phyloP scores from a whole-genome alignment of 2,329 filamentous ascomycete species.

The Aureobasidium sp. region DNA sequence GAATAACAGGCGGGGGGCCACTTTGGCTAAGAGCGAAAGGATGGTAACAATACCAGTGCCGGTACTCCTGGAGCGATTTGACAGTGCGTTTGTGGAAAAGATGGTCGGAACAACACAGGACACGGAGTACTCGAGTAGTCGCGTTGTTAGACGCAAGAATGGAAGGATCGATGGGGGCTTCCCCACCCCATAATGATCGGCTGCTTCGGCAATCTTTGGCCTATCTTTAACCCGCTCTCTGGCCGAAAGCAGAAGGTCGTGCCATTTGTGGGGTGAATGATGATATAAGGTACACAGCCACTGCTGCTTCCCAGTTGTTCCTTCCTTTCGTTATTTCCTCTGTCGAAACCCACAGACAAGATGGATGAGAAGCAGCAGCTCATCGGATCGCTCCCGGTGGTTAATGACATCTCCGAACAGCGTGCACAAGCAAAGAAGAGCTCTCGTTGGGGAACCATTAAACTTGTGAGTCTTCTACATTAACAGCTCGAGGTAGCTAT shows the following conservation, averaged over 20 bases:
- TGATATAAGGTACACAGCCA: slow-evolving; percentile 12
- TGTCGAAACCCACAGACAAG: not conserved
- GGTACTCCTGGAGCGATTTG: too few relatives aligned
- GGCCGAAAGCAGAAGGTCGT: slow-evolving; percentile 6
- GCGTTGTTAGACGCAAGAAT: not conserved
- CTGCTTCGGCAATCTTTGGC: slow-evolving; percentile 5
- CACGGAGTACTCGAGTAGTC: too few relatives aligned
- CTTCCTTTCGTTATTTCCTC: not conserved
- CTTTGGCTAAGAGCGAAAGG: too few relatives aligned
- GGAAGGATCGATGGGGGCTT: not conserved
- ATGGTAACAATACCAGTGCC: too few relatives aligned
- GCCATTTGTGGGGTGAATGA: slow-evolving; percentile 7
- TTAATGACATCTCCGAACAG: not conserved
- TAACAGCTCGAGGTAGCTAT: not conserved
- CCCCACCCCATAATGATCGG: slow-evolving; percentile 2
- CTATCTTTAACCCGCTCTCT: not conserved
- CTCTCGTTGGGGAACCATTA: not conserved
- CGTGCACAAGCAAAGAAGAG: slow-evolving; percentile 8
- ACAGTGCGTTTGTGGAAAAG: too few relatives aligned
- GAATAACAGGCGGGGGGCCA: too few relatives aligned
- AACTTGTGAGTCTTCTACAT: not conserved
- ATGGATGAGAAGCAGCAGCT: slow-evolving; percentile 20
- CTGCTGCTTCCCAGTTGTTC: not conserved
- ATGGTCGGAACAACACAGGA: too few relatives aligned
- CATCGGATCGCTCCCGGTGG: not conserved